Conservation (phyloP, 331 rosid species). For the Malus hybrid region DNA sequence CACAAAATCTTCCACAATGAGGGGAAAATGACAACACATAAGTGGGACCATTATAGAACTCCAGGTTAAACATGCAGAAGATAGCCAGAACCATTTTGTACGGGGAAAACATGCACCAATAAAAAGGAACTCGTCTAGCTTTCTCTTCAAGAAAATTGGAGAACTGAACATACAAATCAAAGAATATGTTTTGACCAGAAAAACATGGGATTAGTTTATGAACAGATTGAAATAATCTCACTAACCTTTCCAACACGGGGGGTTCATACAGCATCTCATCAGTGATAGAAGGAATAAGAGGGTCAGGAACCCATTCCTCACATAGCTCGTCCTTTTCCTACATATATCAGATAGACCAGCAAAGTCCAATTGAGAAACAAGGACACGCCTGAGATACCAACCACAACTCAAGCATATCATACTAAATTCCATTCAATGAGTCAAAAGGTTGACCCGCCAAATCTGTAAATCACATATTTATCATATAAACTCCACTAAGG, state of each 20-base stretch:
- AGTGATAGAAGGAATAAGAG: constrained; percentile 81
- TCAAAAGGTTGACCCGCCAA: background rate
- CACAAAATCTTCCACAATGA: background rate
- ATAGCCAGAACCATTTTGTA: background rate
- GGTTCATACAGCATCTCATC: constrained; percentile 70
- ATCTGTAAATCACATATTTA: background rate
- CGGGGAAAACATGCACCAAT: background rate
- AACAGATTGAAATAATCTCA: constrained; percentile 26
- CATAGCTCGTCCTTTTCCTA: constrained; percentile 95
- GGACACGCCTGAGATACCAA: background rate
- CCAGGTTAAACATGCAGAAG: background rate
- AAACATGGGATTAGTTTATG: background rate
- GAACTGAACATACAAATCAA: background rate
- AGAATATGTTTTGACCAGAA: background rate
- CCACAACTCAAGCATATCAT: background rate
- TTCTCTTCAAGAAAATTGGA: background rate
- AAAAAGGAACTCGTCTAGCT: background rate
- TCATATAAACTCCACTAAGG: background rate
- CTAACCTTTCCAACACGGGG: constrained; percentile 94
- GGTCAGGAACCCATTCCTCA: constrained; percentile 91
- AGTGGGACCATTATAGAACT: background rate
- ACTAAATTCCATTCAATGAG: background rate
- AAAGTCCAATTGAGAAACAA: constrained; percentile 12
- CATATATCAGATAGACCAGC: constrained; percentile 8
- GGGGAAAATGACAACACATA: background rate